Base-by-base conservation (phyloP, 2,329 filamentous ascomycete species). In the Didymella exigua region DNA sequence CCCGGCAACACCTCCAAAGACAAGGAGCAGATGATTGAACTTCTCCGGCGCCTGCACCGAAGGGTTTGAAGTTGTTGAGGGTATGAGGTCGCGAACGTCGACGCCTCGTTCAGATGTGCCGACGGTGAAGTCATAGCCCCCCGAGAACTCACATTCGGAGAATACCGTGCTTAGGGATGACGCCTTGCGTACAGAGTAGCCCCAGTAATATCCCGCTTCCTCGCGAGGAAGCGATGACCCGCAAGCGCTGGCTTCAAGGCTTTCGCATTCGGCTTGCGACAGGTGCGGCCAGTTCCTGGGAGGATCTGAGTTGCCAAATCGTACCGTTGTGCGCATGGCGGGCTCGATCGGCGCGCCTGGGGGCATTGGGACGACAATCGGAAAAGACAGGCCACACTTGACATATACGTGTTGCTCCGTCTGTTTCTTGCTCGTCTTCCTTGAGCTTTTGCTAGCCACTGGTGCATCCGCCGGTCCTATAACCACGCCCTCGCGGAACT, bases 181-280 rank as follows among this genome's bases (percentile, higher is more conserved):
- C 30, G 87, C 87, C 58, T 82, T 84, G 23, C 91, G 84, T 3
- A 92, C 85, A 8, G 79, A 82, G 73, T 89, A 96, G 40, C 91
- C 91, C 91, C 91, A 96, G 76, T 93, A 96, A 75, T 91, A 95
- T 0, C 91, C 91, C 1, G 80, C 84, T 60, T 92, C 86, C 47
- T 89, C 88, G 53, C 91, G 83, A 1, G 91, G 91, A 3, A 82
- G 77, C 23, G 83, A 79, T 0, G 90, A 89, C 30, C 87, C 81
- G 2, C 93, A 87, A 14, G 87, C 84, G 49, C 86, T 82, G 1
- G 84, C 86, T 2, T 67, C 62, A 4, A 78, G 53, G 8, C 42
- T 56, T 0, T 67, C 62, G 18, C 67, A 67, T 11, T 70, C 59
- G 7, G 59, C 33, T 36, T 62, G 54, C 3, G 59, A 61, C 24